Conservation (phyloP, 202 grass and related monocot genomes). For the Carex arenaria region DNA sequence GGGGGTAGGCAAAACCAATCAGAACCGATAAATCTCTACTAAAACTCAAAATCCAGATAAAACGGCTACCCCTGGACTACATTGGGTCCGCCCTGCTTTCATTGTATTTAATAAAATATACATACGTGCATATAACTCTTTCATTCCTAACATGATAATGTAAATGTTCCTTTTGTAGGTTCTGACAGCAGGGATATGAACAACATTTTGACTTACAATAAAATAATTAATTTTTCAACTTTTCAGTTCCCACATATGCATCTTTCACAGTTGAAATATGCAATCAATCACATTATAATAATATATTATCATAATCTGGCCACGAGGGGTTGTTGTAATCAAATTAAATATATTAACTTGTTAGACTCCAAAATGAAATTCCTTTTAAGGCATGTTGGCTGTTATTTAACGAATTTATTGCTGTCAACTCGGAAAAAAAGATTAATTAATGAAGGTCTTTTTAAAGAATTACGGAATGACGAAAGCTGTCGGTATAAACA, state of each 20-base stretch:
- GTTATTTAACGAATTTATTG: neutral
- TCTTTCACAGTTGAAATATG: constrained; percentile 7
- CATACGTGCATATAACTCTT: neutral
- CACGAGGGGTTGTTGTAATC: neutral
- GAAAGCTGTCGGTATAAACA: too few species aligned
- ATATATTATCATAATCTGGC: neutral
- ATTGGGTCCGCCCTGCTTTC: too few species aligned
- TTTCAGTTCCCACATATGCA: neutral
- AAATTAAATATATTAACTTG: neutral
- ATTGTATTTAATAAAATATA: too few species aligned
- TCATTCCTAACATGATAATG: neutral
- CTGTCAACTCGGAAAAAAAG: neutral
- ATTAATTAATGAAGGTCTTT: neutral
- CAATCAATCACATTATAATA: constrained; percentile 1
- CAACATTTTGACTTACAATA: neutral
- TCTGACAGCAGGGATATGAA: neutral
- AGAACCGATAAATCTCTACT: too few species aligned
- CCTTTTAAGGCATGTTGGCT: neutral
- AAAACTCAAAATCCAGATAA: too few species aligned
- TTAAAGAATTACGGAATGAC: neutral
- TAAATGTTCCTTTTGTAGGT: neutral
- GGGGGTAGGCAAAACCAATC: too few species aligned
- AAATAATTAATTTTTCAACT: neutral
- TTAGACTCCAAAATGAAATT: neutral
- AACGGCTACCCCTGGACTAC: too few species aligned